Evolutionary conservation across 2,329 filamentous ascomycete species (phyloP).

Genomic region (Talaromyces sp.): DNA sequence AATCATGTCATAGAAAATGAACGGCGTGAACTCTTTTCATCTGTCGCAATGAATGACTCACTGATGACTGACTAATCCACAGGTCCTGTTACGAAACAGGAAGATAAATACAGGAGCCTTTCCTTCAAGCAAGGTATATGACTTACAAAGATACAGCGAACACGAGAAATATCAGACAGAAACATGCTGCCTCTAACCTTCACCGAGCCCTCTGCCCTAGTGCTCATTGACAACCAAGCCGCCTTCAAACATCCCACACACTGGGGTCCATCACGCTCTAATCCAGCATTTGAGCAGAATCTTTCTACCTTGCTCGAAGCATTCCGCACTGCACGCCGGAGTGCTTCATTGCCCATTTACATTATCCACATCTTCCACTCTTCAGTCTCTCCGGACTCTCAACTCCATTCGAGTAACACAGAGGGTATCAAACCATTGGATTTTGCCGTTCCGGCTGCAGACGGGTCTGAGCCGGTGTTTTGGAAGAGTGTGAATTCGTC

Average conservation of each 20-base stretch:
- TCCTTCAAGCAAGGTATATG: neutral
- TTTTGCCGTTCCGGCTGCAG: constrained; percentile 29
- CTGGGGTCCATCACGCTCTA: constrained; percentile 44
- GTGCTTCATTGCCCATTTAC: constrained; percentile 23
- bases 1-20: neutral
- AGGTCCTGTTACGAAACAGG: neutral
- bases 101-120: neutral
- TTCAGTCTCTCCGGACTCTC: constrained; percentile 33
- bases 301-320: constrained; percentile 36
- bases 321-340: constrained; percentile 30
- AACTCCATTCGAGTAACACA: constrained; percentile 35
- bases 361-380: constrained; percentile 49
- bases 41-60: constrained; percentile 3
- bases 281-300: constrained; percentile 45
- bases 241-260: constrained; percentile 40
- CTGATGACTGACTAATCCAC: neutral
- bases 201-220: constrained; percentile 38
- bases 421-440: constrained; percentile 29
- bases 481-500: constrained; percentile 47
- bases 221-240: constrained; percentile 49
- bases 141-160: neutral
- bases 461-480: constrained; percentile 37
- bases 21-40: neutral
- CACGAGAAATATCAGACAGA: neutral
- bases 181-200: constrained; percentile 12